Percentiles rank a stretch among this genome's conserved stretches.
Conservation (phyloP, 2,329 filamentous ascomycete species). For the Penicillium corylophilum region DNA sequence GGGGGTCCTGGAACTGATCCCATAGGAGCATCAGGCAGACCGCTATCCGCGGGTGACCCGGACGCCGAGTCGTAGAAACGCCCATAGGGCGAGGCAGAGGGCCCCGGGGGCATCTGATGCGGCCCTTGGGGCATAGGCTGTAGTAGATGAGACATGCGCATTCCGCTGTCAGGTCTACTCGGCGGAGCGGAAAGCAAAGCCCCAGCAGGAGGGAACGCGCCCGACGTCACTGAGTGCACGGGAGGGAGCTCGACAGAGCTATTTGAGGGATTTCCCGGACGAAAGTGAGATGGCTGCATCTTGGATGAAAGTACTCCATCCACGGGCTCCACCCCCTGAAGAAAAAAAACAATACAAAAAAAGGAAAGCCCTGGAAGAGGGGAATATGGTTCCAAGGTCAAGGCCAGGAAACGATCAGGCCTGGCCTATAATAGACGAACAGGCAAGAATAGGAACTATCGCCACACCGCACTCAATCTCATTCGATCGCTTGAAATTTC, state of each 20-base stretch:
- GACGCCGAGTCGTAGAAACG: conserved; percentile 43
- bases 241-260: conserved; percentile 35
- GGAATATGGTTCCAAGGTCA: background rate
- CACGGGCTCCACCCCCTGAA: background rate
- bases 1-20: conserved; percentile 40
- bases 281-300: conserved; percentile 38
- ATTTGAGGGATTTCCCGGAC: conserved; percentile 26
- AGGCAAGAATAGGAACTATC: background rate
- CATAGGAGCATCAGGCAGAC: conserved; percentile 37
- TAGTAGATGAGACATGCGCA: conserved; percentile 44
- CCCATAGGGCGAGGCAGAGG: conserved; percentile 30
- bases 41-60: conserved; percentile 41
- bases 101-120: conserved; percentile 12
- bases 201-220: conserved; percentile 28
- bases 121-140: conserved; percentile 36
- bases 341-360: background rate
- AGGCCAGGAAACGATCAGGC: background rate
- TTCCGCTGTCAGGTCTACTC: conserved; percentile 39
- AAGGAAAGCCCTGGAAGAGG: background rate
- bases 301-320: conserved; percentile 6
- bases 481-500: background rate
- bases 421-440: background rate
- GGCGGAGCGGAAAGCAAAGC: conserved; percentile 38
- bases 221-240: conserved; percentile 37
- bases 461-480: background rate